phyloP scores from a whole-genome alignment of 352 stramenopile genomes.

The Plasmopara halstedii region DNA sequence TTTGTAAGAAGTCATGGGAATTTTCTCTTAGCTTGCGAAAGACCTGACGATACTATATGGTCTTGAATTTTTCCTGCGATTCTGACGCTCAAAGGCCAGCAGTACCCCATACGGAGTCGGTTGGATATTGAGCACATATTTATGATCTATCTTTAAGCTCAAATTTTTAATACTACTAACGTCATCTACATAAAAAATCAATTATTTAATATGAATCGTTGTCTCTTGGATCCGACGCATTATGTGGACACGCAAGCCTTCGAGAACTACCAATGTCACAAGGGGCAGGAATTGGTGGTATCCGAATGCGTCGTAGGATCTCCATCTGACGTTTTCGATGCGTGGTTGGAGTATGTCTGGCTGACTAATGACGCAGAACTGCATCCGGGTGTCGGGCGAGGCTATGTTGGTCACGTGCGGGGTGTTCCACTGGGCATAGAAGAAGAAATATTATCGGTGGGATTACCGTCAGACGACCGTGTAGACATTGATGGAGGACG shows the following conservation, averaged over 20 bases:
- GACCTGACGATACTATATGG: no score
- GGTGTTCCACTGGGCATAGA: conserved; percentile 38
- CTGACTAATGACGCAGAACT: conserved; percentile 25
- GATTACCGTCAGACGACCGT: conserved; percentile 18
- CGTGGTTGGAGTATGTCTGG: conserved; percentile 55
- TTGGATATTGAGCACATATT: no score
- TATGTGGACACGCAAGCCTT: conserved; percentile 34
- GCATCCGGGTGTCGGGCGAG: conserved; percentile 38
- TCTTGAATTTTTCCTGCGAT: no score
- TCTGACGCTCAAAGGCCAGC: no score
- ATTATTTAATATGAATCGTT: conserved; percentile 11
- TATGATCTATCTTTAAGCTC: no score
- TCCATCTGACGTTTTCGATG: conserved; percentile 51
- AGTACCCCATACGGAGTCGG: no score
- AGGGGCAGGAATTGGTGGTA: conserved; percentile 55
- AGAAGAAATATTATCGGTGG: conserved; percentile 59
- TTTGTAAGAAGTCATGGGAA: no score
- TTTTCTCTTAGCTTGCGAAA: no score
- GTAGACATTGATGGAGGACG: conserved; percentile 25
- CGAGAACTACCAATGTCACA: conserved; percentile 35
- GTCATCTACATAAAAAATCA: not conserved
- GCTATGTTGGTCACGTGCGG: conserved; percentile 48
- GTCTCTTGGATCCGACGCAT: conserved; percentile 21
- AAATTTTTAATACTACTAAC: no score
- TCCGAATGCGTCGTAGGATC: conserved; percentile 41